Base-by-base conservation (phyloP, 345 rosid species). In the Salix exigua region DNA sequence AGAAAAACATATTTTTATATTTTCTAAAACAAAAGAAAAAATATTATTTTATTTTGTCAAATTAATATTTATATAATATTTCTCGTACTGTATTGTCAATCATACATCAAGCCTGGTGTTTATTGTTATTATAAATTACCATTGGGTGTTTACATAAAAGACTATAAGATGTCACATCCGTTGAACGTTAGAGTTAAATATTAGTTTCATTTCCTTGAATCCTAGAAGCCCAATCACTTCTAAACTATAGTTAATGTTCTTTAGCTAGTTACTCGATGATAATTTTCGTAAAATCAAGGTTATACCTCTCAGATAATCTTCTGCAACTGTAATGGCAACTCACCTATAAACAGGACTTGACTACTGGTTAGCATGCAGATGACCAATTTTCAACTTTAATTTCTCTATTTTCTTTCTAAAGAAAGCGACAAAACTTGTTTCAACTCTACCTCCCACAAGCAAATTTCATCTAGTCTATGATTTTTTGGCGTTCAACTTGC, bases 391-490 rank as follows among this genome's bases (percentile, higher is more conserved):
- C 19, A 17, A 17, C 14, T 6, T 44, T 35, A 19, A 12, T 70
- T 64, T 66, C 30, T 72, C 64, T 2, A 0, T 5, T 7, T n/a
- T 40, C 19, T 55, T 50, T 40, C 37, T 60, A 35, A 33, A 42
- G 38, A 64, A 79, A 77, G 74, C 48, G 66, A 81, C 81, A 83
- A 67, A 79, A 81, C 79, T 23, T 70, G 14, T 38, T 74, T 72
- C 63, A 73, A 74, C 68, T 73, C 58, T 63, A 68, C 82, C 33
- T 35, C 70, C 31, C 12, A 4, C 71, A 26, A 62, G 55, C 75
- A 75, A 77, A 86, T 81, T 77, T 40, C 77, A 64, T 48, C 74
- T 8, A 28, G 65, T 75, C 76, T 63, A 21, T n/a, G 68, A 35
- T 58, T 17, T 33, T 75, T 50, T 25, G 4, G 28, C 63, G 25